These are phyloP conservation scores for Wakefieldia striispora DNA, from an alignment of 768 basidiomycete genomes.

Conservation along the genomic window DNA sequence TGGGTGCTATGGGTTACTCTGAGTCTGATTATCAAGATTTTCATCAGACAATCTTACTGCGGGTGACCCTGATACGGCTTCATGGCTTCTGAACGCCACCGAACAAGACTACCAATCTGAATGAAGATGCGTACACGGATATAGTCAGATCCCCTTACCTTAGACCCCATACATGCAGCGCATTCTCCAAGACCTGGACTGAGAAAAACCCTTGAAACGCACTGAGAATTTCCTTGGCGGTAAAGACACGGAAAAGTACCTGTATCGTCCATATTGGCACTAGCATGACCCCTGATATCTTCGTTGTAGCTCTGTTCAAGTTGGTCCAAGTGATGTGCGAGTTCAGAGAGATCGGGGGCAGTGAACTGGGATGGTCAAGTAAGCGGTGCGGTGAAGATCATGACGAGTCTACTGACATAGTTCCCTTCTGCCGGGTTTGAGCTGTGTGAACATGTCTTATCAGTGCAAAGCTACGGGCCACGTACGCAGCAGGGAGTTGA, in stretches of 20 bases:
- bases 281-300: constrained; percentile 40
- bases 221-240: neutral
- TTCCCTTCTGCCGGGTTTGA: constrained; percentile 37
- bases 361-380: constrained; percentile 54
- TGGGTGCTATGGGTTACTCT: constrained; percentile 53
- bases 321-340: constrained; percentile 65
- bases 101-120: constrained; percentile 48
- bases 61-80: constrained; percentile 70
- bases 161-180: constrained; percentile 80
- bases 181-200: constrained; percentile 83
- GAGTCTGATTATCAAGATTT: constrained; percentile 4
- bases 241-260: constrained; percentile 39
- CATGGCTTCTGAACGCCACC: constrained; percentile 87
- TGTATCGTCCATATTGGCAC: constrained; percentile 91
- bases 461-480: constrained; percentile 35
- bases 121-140: constrained; percentile 5
- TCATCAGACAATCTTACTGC: constrained; percentile 50
- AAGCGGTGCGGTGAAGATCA: constrained; percentile 1
- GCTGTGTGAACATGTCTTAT: constrained; percentile 37
- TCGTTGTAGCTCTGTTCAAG: constrained; percentile 62
- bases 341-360: constrained; percentile 72
- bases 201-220: constrained; percentile 77
- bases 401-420: constrained; percentile 40
- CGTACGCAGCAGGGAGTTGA: constrained; percentile 76
- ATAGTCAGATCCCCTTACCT: constrained; percentile 45